These are phyloP conservation scores for Phyllosticta ampelicida DNA, from an alignment of 2,329 filamentous ascomycete genomes.

Conservation along the genomic window DNA sequence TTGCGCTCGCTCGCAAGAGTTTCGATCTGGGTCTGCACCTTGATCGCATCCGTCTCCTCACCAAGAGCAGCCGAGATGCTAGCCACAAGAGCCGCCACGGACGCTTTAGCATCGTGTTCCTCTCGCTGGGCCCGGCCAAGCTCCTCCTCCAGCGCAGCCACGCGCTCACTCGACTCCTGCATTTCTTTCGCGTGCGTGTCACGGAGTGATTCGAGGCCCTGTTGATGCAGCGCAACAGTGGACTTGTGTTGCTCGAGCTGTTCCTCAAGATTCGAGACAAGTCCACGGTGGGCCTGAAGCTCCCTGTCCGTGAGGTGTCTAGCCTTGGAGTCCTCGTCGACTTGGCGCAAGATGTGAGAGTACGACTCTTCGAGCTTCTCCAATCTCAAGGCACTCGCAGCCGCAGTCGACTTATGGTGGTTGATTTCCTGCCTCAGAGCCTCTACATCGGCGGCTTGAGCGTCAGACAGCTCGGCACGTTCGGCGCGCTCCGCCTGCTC, in stretches of 20 bases:
- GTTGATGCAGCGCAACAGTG: conserved; percentile 43
- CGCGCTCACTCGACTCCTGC: conserved; percentile 22
- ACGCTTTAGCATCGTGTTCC: conserved; percentile 4
- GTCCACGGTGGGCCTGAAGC: conserved; percentile 39
- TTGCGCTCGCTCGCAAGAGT: conserved; percentile 36
- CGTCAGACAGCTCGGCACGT: conserved; percentile 16
- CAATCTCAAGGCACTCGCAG: conserved; percentile 57
- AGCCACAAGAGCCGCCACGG: conserved; percentile 47
- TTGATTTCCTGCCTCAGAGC: conserved; percentile 63
- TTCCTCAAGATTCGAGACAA: conserved; percentile 45
- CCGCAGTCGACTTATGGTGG: conserved; percentile 66
- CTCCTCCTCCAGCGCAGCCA: conserved; percentile 29
- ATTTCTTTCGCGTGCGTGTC: conserved; percentile 47
- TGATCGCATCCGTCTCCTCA: conserved; percentile 43
- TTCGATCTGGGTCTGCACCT: conserved; percentile 33
- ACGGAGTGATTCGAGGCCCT: conserved; percentile 42
- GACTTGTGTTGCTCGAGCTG: conserved; percentile 48
- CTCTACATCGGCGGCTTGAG: conserved; percentile 34
- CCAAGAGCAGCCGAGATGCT: conserved; percentile 53
- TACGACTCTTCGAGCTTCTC: conserved; percentile 65
- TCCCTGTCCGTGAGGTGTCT: conserved; percentile 46
- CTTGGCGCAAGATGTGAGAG: conserved; percentile 51
- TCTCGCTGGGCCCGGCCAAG: conserved; percentile 50
- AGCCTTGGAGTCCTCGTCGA: conserved; percentile 54
- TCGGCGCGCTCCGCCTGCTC: conserved; percentile 20